A percentile compares a stretch with the other conserved stretches of the same genome.
These are phyloP conservation scores for Papiliotrema fonsecae DNA, from an alignment of 1,284 basidiomycete genomes.

Conservation along the genomic window DNA sequence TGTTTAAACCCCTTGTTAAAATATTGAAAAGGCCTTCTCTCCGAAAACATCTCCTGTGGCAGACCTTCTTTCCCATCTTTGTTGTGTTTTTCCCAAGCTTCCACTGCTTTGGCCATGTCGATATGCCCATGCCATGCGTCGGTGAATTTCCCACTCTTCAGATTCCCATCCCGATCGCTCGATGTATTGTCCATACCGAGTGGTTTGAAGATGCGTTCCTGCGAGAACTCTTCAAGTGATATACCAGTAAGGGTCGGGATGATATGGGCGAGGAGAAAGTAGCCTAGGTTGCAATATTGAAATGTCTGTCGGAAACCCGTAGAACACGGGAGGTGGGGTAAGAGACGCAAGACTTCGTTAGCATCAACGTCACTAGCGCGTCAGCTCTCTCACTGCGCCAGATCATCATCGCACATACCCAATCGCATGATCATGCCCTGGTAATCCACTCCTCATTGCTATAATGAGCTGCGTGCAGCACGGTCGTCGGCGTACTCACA, in stretches of 20 bases:
- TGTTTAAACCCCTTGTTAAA: neutral
- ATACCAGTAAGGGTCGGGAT: slow-evolving; percentile 23
- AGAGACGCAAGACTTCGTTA: slow-evolving; percentile 10
- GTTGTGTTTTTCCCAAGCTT: neutral
- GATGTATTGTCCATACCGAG: slow-evolving; percentile 22
- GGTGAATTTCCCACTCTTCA: neutral
- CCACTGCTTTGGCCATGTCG: neutral
- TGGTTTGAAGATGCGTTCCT: slow-evolving; percentile 28
- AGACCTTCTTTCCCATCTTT: neutral
- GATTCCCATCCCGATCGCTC: neutral
- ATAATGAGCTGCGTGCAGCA: neutral
- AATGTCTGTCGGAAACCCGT: slow-evolving; percentile 27
- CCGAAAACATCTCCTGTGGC: slow-evolving; percentile 17
- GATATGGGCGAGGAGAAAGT: slow-evolving; percentile 20
- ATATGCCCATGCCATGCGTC: neutral
- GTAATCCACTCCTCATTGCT: slow-evolving; percentile 8
- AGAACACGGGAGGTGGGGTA: slow-evolving; percentile 27
- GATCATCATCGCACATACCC: slow-evolving; percentile 11
- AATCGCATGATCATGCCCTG: slow-evolving; percentile 25
- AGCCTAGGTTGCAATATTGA: slow-evolving; percentile 39
- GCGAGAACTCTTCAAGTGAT: slow-evolving; percentile 22
- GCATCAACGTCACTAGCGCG: neutral
- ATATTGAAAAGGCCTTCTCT: neutral
- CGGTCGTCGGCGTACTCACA: slow-evolving; percentile 15
- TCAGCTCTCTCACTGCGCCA: neutral